Evolutionary conservation across 768 basidiomycete genomes (phyloP).

Genomic region (Clavulina sp.): DNA sequence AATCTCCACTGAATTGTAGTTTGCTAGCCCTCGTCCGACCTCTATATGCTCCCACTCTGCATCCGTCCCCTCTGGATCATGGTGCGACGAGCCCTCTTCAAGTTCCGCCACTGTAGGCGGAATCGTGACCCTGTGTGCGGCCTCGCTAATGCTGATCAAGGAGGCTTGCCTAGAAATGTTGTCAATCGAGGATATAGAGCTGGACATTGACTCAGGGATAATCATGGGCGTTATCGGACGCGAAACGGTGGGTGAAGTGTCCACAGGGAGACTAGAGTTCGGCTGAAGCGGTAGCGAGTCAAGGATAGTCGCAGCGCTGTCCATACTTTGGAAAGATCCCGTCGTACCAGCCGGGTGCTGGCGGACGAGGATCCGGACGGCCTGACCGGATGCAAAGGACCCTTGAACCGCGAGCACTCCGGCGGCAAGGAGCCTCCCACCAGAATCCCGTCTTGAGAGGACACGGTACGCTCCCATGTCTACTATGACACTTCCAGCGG

Average conservation of each 20-base stretch:
- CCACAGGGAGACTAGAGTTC: neutral
- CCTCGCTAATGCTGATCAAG: neutral
- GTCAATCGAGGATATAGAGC: neutral
- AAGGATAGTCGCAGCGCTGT: neutral
- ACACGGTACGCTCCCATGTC: slow-evolving; percentile 80
- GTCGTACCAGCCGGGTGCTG: too few relatives aligned
- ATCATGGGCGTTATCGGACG: neutral
- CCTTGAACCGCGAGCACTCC: slow-evolving; percentile 81
- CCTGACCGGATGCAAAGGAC: slow-evolving; percentile 85
- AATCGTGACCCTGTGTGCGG: neutral
- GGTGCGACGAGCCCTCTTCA: too few relatives aligned
- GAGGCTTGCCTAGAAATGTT: neutral
- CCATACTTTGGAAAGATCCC: too few relatives aligned
- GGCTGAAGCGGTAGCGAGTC: neutral
- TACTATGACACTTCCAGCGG: slow-evolving; percentile 76
- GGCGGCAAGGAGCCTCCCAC: slow-evolving; percentile 78
- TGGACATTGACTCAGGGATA: neutral
- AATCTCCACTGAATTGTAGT: slow-evolving; percentile 92
- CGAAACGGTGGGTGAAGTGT: neutral
- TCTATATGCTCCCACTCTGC: slow-evolving; percentile 61
- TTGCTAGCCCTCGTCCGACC: slow-evolving; percentile 85
- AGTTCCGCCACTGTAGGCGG: neutral
- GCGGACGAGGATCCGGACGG: slow-evolving; percentile 56
- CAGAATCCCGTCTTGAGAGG: slow-evolving; percentile 68
- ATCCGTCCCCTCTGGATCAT: slow-evolving; percentile 12